Evolutionary conservation across 129 eudicot species (phyloP), one percentile per base, ranked within the genome.

Genomic region (Helichrysum umbraculigerum): DNA sequence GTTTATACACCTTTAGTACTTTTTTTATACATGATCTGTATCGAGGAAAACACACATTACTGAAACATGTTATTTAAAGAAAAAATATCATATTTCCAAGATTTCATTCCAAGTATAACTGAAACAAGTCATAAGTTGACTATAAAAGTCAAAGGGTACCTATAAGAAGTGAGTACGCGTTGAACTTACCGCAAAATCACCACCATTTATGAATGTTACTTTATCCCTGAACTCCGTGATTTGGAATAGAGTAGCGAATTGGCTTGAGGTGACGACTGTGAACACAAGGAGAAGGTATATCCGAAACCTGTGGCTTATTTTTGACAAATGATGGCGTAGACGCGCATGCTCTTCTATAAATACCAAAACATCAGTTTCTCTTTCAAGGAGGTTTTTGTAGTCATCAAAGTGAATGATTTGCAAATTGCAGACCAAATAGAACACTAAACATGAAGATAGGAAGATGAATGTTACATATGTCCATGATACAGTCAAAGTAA

Each of bases 291-390:
- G 85, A 77, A 92, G 96, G 81, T 72, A 92, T 34, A 85, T 87
- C 47, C 97, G 88, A 52, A 92, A 92, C 73, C 97, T 76, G 59
- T 92, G 97, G 83, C 97, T 92, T 77, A 92, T 92, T 74, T 92
- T 92, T 20, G 96, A 89, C 20, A 89, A 83, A 80, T 87, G 81
- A 74, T 81, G 78, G 39, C 96, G 85, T 50, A 92, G 33, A 2
- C 93, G 88, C 3, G 85, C 85, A 80, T 92, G 97, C 74, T 87
- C 96, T 72, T 87, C 93, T 60, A 92, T 86, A 22, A 92, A 80
- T 34, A 77, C 77, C 64, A 86, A 37, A 68, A 86, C 86, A 34
- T 87, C 86, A 12, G 88, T 77, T 79, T 92, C 97, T 82, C 91
- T 83, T 83, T 87, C 96, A 87, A 92, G 73, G 61, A 89, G 81